Evolutionary conservation across 805 yeast genomes (phyloP).

Genomic region (Ogataea wickerhamii): DNA sequence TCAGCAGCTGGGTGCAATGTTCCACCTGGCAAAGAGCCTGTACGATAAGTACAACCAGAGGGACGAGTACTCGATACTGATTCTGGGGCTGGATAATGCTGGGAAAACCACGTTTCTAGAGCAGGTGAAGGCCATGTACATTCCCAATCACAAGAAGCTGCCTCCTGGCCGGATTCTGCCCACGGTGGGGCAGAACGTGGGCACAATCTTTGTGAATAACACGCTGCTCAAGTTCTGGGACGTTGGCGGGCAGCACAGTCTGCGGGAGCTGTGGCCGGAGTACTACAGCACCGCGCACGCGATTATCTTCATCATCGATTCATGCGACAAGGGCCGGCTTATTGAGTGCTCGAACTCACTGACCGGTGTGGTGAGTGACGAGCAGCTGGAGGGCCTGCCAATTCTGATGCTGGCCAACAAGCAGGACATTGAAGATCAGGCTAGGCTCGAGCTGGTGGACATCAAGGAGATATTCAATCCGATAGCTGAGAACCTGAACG

Average conservation of each 20-base stretch:
- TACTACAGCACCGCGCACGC: conserved; percentile 88
- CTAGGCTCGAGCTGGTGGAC: conserved; percentile 69
- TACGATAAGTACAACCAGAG: conserved; percentile 14
- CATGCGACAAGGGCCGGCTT: conserved; percentile 78
- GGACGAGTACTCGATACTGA: conserved; percentile 65
- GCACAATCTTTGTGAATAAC: conserved; percentile 36
- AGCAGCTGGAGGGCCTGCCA: conserved; percentile 73
- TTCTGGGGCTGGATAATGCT: conserved; percentile 91
- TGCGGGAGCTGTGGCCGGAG: conserved; percentile 81
- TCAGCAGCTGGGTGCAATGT: no score
- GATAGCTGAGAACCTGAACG: conserved; percentile 79
- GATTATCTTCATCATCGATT: conserved; percentile 86
- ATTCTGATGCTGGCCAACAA: conserved; percentile 93
- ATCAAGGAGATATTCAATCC: conserved; percentile 80
- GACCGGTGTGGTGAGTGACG: conserved; percentile 53
- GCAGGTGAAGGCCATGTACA: conserved; percentile 54
- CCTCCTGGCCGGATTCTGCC: conserved; percentile 72
- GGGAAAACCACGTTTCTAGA: conserved; percentile 87
- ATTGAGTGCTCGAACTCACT: conserved; percentile 77
- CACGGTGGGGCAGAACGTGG: conserved; percentile 91
- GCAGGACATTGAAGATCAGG: conserved; percentile 63
- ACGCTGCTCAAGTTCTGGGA: conserved; percentile 83
- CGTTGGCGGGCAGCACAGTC: conserved; percentile 89
- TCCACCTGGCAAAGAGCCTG: conserved; percentile 15
- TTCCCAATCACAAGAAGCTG: conserved; percentile 41